Percentiles rank a stretch among this genome's conserved stretches.
Conservation (phyloP, 495 filamentous ascomycete genomes). For the Penicillium robsamsonii region DNA sequence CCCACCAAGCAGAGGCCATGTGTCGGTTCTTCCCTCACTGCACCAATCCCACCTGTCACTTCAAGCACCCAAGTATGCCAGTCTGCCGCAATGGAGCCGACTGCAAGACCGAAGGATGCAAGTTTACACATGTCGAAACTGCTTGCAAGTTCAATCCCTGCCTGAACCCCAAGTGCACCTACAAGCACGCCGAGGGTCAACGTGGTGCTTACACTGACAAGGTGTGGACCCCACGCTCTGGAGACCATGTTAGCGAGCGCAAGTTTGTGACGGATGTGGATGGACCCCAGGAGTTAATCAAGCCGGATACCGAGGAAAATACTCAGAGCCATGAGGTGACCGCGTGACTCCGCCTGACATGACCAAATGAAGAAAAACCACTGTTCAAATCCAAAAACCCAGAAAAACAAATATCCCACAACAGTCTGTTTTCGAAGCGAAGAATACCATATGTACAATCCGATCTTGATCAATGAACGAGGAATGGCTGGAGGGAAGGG, state of each 20-base stretch:
- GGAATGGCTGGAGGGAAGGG: constrained; percentile 32
- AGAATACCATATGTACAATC: constrained; percentile 39
- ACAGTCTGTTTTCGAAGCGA: constrained; percentile 13
- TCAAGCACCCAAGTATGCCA: constrained; percentile 76
- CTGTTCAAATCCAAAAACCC: constrained; percentile 5
- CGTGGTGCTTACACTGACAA: constrained; percentile 76
- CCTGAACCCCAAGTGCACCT: constrained; percentile 76
- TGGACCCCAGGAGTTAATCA: constrained; percentile 71
- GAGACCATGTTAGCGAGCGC: constrained; percentile 78
- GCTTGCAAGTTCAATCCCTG: constrained; percentile 92
- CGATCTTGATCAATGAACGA: constrained; percentile 26
- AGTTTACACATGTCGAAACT: constrained; percentile 79
- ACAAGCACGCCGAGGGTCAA: constrained; percentile 92
- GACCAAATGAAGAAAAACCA: not conserved
- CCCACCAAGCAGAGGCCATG: constrained; percentile 76
- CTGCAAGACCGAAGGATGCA: constrained; percentile 80
- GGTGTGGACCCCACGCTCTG: constrained; percentile 74
- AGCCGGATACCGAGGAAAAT: constrained; percentile 54
- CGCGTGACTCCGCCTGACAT: constrained; percentile 33
- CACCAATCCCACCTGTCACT: constrained; percentile 79
- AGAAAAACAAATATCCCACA: not conserved
- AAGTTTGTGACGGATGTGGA: constrained; percentile 79
- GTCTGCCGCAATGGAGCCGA: constrained; percentile 92
- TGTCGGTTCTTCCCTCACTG: constrained; percentile 97
- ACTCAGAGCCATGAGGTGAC: constrained; percentile 38